phyloP scores from a whole-genome alignment of 2,329 filamentous ascomycete genomes.

The Claviceps monticola region DNA sequence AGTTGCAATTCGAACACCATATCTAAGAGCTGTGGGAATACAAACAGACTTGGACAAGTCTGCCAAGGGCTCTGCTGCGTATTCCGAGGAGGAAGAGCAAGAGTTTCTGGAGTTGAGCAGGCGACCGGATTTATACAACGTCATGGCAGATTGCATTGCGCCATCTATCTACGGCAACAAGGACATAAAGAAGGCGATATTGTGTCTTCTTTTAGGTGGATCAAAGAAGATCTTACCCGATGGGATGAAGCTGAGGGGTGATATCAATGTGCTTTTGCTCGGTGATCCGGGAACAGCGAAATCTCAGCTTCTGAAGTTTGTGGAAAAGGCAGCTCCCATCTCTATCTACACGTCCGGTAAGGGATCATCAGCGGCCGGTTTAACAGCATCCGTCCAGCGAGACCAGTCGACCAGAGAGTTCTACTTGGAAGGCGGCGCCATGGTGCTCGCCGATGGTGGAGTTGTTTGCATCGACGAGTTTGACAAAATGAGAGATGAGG shows the following conservation, averaged over 20 bases:
- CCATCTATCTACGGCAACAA: constrained; percentile 93
- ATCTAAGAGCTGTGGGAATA: constrained; percentile 84
- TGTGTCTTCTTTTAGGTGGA: constrained; percentile 83
- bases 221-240: constrained; percentile 97
- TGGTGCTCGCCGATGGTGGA: constrained; percentile 93
- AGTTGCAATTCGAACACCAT: constrained; percentile 90
- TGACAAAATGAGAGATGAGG: constrained; percentile 98
- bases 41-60: constrained; percentile 83
- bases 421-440: constrained; percentile 93
- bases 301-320: constrained; percentile 92
- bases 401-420: constrained; percentile 89
- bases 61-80: constrained; percentile 68
- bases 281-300: constrained; percentile 98
- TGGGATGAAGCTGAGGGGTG: constrained; percentile 92
- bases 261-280: constrained; percentile 93
- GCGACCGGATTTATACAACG: constrained; percentile 78
- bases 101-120: constrained; percentile 88
- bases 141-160: constrained; percentile 84
- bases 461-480: constrained; percentile 99
- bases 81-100: constrained; percentile 92
- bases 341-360: constrained; percentile 98
- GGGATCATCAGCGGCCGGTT: constrained; percentile 90
- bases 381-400: constrained; percentile 91
- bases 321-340: constrained; percentile 90
- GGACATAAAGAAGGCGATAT: constrained; percentile 95